Base-by-base conservation (phyloP, 2,329 filamentous ascomycete genomes). In the Beauveria varroae region DNA sequence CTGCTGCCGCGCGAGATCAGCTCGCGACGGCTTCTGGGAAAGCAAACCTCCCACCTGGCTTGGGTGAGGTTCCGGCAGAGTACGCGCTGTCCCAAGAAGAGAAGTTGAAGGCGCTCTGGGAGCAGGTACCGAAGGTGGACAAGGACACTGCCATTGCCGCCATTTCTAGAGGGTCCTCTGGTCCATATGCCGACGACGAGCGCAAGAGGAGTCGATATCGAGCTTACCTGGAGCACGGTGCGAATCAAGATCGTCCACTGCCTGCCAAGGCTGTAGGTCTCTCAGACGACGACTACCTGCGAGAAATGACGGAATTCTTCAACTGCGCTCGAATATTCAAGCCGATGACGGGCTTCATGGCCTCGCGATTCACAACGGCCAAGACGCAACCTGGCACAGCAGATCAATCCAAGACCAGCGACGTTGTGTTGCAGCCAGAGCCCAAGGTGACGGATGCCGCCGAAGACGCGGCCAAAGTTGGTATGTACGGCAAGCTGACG, bases 401-500 rank as follows among this genome's bases (percentile, higher is more conserved):
- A 8, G 68, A 20, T 54, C 26, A 63, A 10, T 34, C 30, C 24
- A 57, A 64, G 28, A 24, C 55, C 20, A 61, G 62, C 5, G 72
- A 72, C 22, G 57, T 70, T 12, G 43, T 74, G 2, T 70, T 70
- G 7, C 69, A 67, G 49, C 71, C 71, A 1, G 72, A 72, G 53
- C 68, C 70, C 10, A 77, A 75, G 40, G 62, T 67, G 5, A 66
- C 68, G 64, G 89, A 96, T 68, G 88, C 93, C 0, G 91, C 91
- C 12, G 89, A 93, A 70, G 87, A 91, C 67, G 95, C 95, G 1
- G 95, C 95, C 8, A 90, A 83, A 68, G 78, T 97, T 70, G 92
- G 91, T 62, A 96, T 98, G 92, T 97, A 93, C 74, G 95, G 95
- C 1, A 82, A 86, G 16, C 83, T 98, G 85, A 99, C 95, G 3